Evolutionary conservation across 129 eudicot genomes (phyloP).

Genomic region (Erigeron canadensis): DNA sequence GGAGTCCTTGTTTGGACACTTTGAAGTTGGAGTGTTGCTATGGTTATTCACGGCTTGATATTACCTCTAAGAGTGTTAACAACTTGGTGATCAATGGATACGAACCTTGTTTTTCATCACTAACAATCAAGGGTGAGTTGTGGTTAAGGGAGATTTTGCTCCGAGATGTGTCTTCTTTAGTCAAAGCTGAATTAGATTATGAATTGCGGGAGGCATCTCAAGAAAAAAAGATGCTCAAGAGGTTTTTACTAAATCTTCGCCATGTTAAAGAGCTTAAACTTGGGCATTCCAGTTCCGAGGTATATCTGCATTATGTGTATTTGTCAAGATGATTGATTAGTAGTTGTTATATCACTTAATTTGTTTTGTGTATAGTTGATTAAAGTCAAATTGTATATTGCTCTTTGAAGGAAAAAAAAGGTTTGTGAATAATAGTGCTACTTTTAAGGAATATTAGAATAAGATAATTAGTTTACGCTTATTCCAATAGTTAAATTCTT

Average conservation of each 20-base stretch:
- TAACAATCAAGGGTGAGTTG: slow-evolving; percentile 2
- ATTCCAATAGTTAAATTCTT: too few species aligned
- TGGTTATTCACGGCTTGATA: not conserved
- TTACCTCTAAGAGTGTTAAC: slow-evolving; percentile 23
- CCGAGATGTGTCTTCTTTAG: slow-evolving; percentile 20
- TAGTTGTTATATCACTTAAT: too few species aligned
- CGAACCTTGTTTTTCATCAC: slow-evolving; percentile 1
- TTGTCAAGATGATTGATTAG: too few species aligned
- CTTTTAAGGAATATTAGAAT: too few species aligned
- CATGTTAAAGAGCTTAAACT: slow-evolving; percentile 27
- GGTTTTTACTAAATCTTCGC: not conserved
- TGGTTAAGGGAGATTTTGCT: slow-evolving; percentile 19
- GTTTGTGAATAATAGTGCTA: too few species aligned
- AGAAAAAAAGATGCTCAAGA: slow-evolving; percentile 23
- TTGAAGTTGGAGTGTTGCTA: slow-evolving; percentile 8
- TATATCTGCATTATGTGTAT: not conserved
- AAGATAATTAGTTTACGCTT: too few species aligned
- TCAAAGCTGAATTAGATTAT: slow-evolving; percentile 20
- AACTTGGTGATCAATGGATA: slow-evolving; percentile 27
- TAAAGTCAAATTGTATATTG: too few species aligned
- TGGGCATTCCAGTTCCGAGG: slow-evolving; percentile 2
- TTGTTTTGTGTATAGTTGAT: too few species aligned
- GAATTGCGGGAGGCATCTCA: not conserved
- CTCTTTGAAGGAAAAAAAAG: too few species aligned
- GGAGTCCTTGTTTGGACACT: slow-evolving; percentile 26